These are phyloP conservation scores for Mycena pura DNA, from an alignment of 768 basidiomycete species.

Conservation along the genomic window DNA sequence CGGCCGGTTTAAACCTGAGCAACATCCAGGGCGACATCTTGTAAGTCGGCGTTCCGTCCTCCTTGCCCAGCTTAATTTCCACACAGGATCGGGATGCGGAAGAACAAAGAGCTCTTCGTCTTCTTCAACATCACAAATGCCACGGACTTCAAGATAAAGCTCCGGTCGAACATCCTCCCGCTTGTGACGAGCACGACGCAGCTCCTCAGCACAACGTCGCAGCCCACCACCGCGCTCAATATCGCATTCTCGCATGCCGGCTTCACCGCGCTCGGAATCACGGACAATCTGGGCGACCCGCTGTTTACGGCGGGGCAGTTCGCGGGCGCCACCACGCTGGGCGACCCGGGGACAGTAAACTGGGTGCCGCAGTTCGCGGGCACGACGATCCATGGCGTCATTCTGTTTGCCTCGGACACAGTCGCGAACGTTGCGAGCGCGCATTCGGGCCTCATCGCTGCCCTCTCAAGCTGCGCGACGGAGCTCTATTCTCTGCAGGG, in stretches of 20 bases:
- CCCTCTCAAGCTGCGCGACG: constrained; percentile 14
- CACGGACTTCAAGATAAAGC: constrained; percentile 24
- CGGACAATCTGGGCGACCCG: constrained; percentile 20
- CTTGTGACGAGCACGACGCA: constrained; percentile 26
- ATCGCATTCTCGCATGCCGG: constrained; percentile 32
- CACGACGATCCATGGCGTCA: constrained; percentile 27
- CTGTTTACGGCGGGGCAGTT: constrained; percentile 22
- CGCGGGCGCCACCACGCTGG: constrained; percentile 5
- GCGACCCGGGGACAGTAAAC: constrained; percentile 21
- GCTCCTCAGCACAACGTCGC: constrained; percentile 7
- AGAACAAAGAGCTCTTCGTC: constrained; percentile 31
- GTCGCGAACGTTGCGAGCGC: constrained; percentile 6
- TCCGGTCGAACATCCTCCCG: constrained; percentile 13
- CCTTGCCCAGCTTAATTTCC: not conserved
- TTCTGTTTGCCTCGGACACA: constrained; percentile 30
- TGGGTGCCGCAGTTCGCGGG: constrained; percentile 24
- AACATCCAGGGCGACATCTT: constrained; percentile 32
- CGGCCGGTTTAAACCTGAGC: constrained; percentile 20
- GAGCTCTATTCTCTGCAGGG: constrained; percentile 25
- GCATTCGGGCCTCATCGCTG: constrained; percentile 7
- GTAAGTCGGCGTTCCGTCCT: constrained; percentile 1
- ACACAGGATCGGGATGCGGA: constrained; percentile 30
- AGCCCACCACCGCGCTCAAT: constrained; percentile 28
- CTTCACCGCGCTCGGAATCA: constrained; percentile 17
- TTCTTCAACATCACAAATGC: constrained; percentile 30